Percentiles rank a stretch among this genome's conserved stretches.
Conservation (phyloP, 2,329 filamentous ascomycete genomes). For the Pseudogymnoascus sp. region DNA sequence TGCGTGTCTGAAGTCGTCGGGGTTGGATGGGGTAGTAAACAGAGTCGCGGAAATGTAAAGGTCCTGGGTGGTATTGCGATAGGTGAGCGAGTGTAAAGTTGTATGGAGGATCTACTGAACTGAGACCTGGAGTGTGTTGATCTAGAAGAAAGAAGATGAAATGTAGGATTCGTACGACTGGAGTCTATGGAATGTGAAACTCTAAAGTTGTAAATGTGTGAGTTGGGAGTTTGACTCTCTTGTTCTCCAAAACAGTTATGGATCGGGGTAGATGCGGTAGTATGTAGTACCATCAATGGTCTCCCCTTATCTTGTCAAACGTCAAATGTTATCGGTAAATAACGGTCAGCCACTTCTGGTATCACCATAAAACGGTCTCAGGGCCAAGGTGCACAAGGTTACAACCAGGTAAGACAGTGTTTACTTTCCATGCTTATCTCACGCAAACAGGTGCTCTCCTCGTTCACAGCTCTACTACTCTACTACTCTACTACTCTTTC, state of each 20-base stretch:
- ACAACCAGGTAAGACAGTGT: not conserved
- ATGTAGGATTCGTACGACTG: not conserved
- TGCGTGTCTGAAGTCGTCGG: not conserved
- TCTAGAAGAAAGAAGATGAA: not conserved
- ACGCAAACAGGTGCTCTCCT: not conserved
- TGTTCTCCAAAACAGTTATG: not conserved
- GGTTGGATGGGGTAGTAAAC: not conserved
- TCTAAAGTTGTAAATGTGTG: not conserved
- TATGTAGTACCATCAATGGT: constrained; percentile 3
- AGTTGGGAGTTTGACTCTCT: constrained; percentile 1
- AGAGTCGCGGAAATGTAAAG: not conserved
- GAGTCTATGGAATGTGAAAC: not conserved
- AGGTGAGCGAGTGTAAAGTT: not conserved
- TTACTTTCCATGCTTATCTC: not conserved
- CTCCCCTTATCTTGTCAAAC: not conserved
- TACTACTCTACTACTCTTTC: not conserved
- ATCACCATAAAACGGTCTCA: constrained; percentile 1
- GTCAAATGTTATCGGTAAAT: constrained; percentile 1
- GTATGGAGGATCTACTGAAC: not conserved
- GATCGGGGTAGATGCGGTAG: not conserved
- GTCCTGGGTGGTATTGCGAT: not conserved
- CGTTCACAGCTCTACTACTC: not conserved
- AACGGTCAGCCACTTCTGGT: not conserved
- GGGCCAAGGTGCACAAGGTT: not conserved
- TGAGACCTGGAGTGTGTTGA: not conserved